A percentile compares a stretch with the other conserved stretches of the same genome.
These are phyloP conservation scores for Monascus purpureus DNA, from an alignment of 495 filamentous ascomycete genomes.

Conservation along the genomic window DNA sequence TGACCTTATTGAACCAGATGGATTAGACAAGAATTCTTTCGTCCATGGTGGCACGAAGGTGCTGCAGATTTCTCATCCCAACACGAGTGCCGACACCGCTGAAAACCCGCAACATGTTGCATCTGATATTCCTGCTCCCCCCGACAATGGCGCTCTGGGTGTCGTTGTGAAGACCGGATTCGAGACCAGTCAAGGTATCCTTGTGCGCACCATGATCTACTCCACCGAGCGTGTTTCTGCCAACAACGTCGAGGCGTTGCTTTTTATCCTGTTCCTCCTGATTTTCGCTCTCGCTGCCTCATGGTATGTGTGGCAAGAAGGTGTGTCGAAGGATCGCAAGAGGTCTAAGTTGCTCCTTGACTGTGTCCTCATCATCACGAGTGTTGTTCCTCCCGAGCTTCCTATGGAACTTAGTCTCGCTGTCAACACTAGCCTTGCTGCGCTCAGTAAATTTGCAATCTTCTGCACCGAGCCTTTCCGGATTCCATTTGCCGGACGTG, in stretches of 20 bases:
- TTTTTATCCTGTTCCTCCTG: conserved; percentile 94
- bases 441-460: conserved; percentile 86
- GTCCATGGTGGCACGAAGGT: conserved; percentile 97
- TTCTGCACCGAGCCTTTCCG: conserved; percentile 99
- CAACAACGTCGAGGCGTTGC: conserved; percentile 83
- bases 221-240: conserved; percentile 97
- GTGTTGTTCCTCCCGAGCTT: conserved; percentile 91
- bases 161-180: conserved; percentile 96
- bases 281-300: conserved; percentile 94
- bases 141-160: conserved; percentile 88
- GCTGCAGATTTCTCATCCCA: conserved; percentile 78
- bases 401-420: conserved; percentile 97
- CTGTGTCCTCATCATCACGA: conserved; percentile 93
- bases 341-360: conserved; percentile 93
- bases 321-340: conserved; percentile 83
- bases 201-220: conserved; percentile 99
- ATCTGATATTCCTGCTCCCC: conserved; percentile 60
- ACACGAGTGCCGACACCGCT: conserved; percentile 49
- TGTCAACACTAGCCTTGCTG: conserved; percentile 96
- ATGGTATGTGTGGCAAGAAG: conserved; percentile 99
- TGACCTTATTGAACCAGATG: conserved; percentile 76
- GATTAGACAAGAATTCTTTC: conserved; percentile 89
- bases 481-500: conserved; percentile 92
- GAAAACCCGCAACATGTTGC: conserved; percentile 49
- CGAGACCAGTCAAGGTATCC: conserved; percentile 92